A percentile compares a stretch with the other conserved stretches of the same genome.
These are phyloP conservation scores for Amanita subjunquillea DNA, from an alignment of 768 basidiomycete species.

Conservation along the genomic window DNA sequence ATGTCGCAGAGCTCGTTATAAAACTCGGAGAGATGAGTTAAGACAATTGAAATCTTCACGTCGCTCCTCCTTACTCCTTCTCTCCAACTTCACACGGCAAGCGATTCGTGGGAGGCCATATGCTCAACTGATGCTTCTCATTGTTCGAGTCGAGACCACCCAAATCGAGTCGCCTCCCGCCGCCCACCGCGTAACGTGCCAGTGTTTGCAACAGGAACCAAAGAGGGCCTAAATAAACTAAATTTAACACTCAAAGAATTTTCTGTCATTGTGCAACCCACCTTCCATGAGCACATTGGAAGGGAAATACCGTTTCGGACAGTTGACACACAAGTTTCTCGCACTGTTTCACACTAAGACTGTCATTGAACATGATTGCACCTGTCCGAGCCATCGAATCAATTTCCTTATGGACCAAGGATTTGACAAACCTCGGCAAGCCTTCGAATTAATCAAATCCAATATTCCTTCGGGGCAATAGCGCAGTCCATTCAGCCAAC, in stretches of 20 bases:
- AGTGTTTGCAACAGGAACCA: constrained; percentile 19
- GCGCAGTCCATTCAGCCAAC: constrained; percentile 66
- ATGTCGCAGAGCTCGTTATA: too few species aligned
- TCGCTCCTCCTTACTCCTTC: too few species aligned
- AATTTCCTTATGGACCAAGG: constrained; percentile 3
- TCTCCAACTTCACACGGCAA: background rate
- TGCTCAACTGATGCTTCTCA: constrained; percentile 1
- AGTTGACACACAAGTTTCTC: constrained; percentile 56
- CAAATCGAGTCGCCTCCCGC: constrained; percentile 13
- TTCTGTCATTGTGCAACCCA: constrained; percentile 17
- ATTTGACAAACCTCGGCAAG: constrained; percentile 69
- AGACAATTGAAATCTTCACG: too few species aligned
- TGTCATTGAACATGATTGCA: constrained; percentile 96
- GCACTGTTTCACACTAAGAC: constrained; percentile 59
- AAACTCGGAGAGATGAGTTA: too few species aligned
- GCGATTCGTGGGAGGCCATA: constrained; percentile 1
- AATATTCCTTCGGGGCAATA: constrained; percentile 78
- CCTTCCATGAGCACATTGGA: constrained; percentile 97
- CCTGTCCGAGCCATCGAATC: constrained; percentile 34
- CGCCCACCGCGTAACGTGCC: background rate
- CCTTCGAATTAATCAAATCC: constrained; percentile 88
- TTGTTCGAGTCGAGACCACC: constrained; percentile 14
- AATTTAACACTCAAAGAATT: background rate
- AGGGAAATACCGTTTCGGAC: constrained; percentile 69
- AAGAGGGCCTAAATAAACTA: constrained; percentile 23